Conservation (phyloP, 202 grass and related monocot genomes). For the Hordeum pubiflorum region DNA sequence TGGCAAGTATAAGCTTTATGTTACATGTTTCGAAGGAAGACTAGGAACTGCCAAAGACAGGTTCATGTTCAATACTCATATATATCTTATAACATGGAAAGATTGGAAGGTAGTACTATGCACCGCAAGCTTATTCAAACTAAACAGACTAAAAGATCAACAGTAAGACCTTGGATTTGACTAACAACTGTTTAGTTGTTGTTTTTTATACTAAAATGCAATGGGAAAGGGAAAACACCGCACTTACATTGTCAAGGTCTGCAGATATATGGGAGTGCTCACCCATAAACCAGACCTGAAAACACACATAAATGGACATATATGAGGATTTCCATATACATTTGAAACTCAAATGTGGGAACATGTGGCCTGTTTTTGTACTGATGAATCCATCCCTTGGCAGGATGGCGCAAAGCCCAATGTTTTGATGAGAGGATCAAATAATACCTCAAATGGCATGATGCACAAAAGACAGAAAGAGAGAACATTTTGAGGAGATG, state of each 20-base stretch:
- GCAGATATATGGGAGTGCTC: slow-evolving; percentile 91
- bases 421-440: not conserved
- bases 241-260: slow-evolving; percentile 84
- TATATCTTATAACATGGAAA: not conserved
- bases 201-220: not conserved
- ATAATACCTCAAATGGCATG: not conserved
- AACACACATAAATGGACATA: slow-evolving; percentile 25
- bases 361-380: not conserved
- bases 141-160: not conserved
- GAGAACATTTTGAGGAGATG: not conserved
- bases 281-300: slow-evolving; percentile 99
- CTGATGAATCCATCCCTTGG: not conserved
- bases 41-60: not conserved
- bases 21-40: not conserved
- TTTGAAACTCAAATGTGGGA: not conserved
- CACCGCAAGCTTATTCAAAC: not conserved
- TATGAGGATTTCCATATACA: not conserved
- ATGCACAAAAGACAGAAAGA: not conserved
- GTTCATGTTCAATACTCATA: not conserved
- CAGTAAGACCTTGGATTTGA: not conserved
- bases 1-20: not conserved
- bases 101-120: not conserved
- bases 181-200: not conserved
- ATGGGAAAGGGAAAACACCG: not conserved
- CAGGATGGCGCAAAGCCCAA: not conserved